A percentile compares a stretch with the other conserved stretches of the same genome.
Evolutionary conservation across 345 rosid species (phyloP).

Genomic region (Luvunga scandens): DNA sequence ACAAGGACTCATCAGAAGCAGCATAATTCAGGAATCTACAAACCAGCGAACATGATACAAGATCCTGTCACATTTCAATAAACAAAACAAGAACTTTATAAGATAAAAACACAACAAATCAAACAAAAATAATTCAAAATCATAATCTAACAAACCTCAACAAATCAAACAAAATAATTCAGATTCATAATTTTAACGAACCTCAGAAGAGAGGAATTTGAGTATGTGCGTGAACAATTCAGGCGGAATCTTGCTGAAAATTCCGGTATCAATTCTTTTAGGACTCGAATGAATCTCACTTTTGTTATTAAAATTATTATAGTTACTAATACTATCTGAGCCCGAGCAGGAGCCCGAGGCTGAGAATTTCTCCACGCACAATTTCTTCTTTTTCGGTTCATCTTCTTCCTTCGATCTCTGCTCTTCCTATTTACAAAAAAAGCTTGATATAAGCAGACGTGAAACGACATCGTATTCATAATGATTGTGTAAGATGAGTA

Average conservation of each 20-base stretch:
- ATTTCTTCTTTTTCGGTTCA: conserved; percentile 50
- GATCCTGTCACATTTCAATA: conserved; percentile 53
- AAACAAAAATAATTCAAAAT: background rate
- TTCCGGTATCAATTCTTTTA: conserved; percentile 62
- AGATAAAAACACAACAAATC: background rate
- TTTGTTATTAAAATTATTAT: background rate
- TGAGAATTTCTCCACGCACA: conserved; percentile 26
- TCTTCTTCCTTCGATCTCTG: conserved; percentile 17
- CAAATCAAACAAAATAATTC: background rate
- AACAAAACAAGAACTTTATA: background rate
- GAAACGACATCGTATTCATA: background rate
- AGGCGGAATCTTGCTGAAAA: conserved; percentile 69
- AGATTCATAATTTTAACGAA: conserved; percentile 2
- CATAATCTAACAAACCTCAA: conserved; percentile 36
- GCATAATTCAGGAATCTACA: conserved; percentile 74
- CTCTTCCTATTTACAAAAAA: conserved; percentile 28
- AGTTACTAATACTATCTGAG: background rate
- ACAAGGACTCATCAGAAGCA: conserved; percentile 84
- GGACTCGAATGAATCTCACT: conserved; percentile 1
- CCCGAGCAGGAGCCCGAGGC: background rate
- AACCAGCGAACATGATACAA: conserved; percentile 73
- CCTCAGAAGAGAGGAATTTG: conserved; percentile 95
- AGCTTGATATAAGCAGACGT: background rate
- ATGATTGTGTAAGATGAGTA: background rate
- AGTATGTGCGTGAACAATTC: conserved; percentile 82